phyloP scores from a whole-genome alignment of 23 red algal species.

The Chondrus crispus region DNA sequence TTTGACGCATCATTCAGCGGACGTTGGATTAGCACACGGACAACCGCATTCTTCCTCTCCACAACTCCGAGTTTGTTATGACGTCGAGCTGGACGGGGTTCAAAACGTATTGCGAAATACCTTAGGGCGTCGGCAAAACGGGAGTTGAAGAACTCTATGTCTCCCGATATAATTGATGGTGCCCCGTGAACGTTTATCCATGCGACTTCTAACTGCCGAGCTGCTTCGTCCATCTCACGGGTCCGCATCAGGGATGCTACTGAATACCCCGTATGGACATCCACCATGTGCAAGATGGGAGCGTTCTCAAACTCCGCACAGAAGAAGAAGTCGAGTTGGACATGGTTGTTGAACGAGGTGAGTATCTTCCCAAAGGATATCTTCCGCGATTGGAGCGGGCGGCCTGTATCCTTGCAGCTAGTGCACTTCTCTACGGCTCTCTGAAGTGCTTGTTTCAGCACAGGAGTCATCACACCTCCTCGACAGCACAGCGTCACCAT shows the following conservation, averaged over 20 bases:
- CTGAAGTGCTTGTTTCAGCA: not conserved
- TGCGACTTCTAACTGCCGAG: not conserved
- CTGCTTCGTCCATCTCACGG: not conserved
- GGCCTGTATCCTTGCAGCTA: not conserved
- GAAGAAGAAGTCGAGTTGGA: slow-evolving; percentile 25
- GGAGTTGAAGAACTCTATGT: not conserved
- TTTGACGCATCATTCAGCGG: not conserved
- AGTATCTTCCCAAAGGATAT: slow-evolving; percentile 13
- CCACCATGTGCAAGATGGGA: slow-evolving; percentile 20
- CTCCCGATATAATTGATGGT: not conserved
- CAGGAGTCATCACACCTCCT: not conserved
- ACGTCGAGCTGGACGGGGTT: not conserved
- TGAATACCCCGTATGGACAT: not conserved
- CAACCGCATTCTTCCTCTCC: not conserved
- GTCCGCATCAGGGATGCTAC: not conserved
- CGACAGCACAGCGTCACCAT: not conserved
- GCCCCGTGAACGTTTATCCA: not conserved
- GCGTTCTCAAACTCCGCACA: not conserved
- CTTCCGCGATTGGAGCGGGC: not conserved
- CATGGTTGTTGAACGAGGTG: slow-evolving; percentile 5
- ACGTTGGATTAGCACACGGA: not conserved
- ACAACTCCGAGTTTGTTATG: slow-evolving; percentile 27
- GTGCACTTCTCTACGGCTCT: not conserved
- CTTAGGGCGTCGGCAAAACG: not conserved
- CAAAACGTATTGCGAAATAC: not conserved